Conservation (phyloP, 176 grass and related monocot genomes). For the Cenchrus americanus region DNA sequence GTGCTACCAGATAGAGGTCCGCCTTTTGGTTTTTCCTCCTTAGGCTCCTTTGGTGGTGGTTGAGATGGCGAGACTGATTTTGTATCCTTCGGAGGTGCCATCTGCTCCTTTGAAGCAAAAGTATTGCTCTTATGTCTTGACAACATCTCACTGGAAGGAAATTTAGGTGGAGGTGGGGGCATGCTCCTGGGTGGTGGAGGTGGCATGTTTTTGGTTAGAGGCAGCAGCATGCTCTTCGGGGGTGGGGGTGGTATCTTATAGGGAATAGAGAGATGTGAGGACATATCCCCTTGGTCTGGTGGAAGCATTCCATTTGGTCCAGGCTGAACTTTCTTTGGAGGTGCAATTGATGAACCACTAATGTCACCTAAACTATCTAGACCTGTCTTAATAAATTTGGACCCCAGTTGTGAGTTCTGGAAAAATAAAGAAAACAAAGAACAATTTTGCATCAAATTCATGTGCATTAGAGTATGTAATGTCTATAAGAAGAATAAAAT, state of each 20-base stretch:
- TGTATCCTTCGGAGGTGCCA: background rate
- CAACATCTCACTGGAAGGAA: slow-evolving; percentile 37
- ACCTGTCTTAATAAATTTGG: slow-evolving; percentile 95
- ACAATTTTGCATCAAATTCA: slow-evolving; percentile 54
- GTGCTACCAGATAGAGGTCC: slow-evolving; percentile 61
- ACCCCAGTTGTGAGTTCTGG: slow-evolving; percentile 93
- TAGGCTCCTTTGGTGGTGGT: slow-evolving; percentile 28
- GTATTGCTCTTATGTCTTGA: slow-evolving; percentile 36
- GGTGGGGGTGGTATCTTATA: slow-evolving; percentile 31
- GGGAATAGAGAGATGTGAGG: slow-evolving; percentile 20
- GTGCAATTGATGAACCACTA: slow-evolving; percentile 42
- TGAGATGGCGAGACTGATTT: slow-evolving; percentile 38
- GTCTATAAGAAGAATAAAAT: slow-evolving; percentile 1
- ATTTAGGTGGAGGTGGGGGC: slow-evolving; percentile 63
- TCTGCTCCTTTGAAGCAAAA: slow-evolving; percentile 41
- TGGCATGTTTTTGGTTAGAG: slow-evolving; percentile 29
- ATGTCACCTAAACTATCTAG: slow-evolving; percentile 56
- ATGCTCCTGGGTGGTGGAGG: slow-evolving; percentile 38
- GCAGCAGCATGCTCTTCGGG: slow-evolving; percentile 33
- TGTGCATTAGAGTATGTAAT: slow-evolving; percentile 21
- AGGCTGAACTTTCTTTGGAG: slow-evolving; percentile 56
- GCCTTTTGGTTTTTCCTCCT: slow-evolving; percentile 40
- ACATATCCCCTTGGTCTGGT: slow-evolving; percentile 33
- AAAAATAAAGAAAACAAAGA: slow-evolving; percentile 67
- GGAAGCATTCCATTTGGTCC: slow-evolving; percentile 47